Evolutionary conservation across 257 asterid species (phyloP).

Genomic region (Nicotiana obtusifolia): DNA sequence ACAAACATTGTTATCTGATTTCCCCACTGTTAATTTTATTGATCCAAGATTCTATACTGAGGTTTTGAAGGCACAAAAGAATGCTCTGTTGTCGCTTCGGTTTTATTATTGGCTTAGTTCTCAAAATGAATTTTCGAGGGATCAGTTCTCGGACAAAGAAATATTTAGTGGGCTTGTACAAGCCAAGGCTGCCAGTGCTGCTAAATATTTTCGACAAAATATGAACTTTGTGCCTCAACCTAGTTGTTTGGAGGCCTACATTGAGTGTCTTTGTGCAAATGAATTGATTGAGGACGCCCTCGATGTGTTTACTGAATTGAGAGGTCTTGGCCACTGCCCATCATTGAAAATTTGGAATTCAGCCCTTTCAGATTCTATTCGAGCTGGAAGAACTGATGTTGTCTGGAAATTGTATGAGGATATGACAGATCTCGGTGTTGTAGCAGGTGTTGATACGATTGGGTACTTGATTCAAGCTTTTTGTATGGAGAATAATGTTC

Average conservation of each 20-base stretch:
- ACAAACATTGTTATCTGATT: constrained; percentile 41
- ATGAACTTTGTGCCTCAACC: constrained; percentile 46
- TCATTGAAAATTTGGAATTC: constrained; percentile 49
- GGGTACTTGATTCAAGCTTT: constrained; percentile 55
- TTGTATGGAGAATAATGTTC: constrained; percentile 41
- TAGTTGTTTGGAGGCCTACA: constrained; percentile 38
- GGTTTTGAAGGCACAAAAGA: constrained; percentile 45
- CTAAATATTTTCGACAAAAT: constrained; percentile 37
- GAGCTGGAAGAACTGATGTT: constrained; percentile 30
- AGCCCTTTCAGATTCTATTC: constrained; percentile 36
- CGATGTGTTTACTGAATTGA: constrained; percentile 32
- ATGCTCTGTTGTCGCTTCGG: constrained; percentile 37
- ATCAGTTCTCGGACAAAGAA: constrained; percentile 26
- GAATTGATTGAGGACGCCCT: constrained; percentile 49
- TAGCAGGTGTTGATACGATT: constrained; percentile 38
- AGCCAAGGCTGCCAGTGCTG: constrained; percentile 50
- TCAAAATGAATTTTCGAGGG: constrained; percentile 31
- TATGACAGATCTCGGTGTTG: constrained; percentile 43
- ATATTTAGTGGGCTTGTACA: constrained; percentile 52
- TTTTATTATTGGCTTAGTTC: constrained; percentile 61
- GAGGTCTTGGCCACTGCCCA: constrained; percentile 27
- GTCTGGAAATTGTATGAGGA: constrained; percentile 52
- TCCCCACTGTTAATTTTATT: constrained; percentile 44
- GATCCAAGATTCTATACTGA: constrained; percentile 53
- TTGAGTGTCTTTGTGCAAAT: constrained; percentile 38